Evolutionary conservation across 352 stramenopile species (phyloP).

Genomic region (Phytophthora tubulina): DNA sequence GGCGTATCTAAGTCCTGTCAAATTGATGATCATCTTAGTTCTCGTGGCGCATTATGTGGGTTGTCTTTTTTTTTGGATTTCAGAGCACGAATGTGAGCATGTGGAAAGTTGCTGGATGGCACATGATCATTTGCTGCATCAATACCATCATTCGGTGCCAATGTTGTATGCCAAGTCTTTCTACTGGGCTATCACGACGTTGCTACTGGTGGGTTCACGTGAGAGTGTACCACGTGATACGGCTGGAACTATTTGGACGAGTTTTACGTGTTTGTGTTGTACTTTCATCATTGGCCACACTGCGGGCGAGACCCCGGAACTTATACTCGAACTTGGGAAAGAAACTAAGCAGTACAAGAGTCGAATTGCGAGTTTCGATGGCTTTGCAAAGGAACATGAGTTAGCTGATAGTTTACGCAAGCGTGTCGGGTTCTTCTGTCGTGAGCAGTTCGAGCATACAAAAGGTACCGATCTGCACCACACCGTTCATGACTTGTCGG

Average conservation of each 20-base stretch:
- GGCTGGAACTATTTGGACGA: slow-evolving; percentile 66
- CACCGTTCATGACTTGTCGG: slow-evolving; percentile 67
- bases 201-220: slow-evolving; percentile 66
- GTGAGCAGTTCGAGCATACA: slow-evolving; percentile 63
- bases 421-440: slow-evolving; percentile 71
- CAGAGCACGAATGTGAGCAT: slow-evolving; percentile 59
- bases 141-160: slow-evolving; percentile 59
- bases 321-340: slow-evolving; percentile 82
- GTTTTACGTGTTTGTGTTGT: slow-evolving; percentile 64
- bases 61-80: slow-evolving; percentile 80
- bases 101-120: slow-evolving; percentile 64
- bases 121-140: slow-evolving; percentile 66
- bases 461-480: slow-evolving; percentile 58
- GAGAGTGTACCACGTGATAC: slow-evolving; percentile 61
- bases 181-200: slow-evolving; percentile 78
- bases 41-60: slow-evolving; percentile 69
- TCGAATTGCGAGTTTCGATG: slow-evolving; percentile 78
- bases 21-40: slow-evolving; percentile 77
- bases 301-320: slow-evolving; percentile 73
- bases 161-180: slow-evolving; percentile 74
- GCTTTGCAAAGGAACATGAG: slow-evolving; percentile 72
- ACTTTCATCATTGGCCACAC: slow-evolving; percentile 84
- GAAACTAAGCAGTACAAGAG: slow-evolving; percentile 77
- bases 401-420: slow-evolving; percentile 56
- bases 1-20: slow-evolving; percentile 72